phyloP scores from a whole-genome alignment of 2,329 filamentous ascomycete species.

The Nothophaeocryptopus gaeumannii region DNA sequence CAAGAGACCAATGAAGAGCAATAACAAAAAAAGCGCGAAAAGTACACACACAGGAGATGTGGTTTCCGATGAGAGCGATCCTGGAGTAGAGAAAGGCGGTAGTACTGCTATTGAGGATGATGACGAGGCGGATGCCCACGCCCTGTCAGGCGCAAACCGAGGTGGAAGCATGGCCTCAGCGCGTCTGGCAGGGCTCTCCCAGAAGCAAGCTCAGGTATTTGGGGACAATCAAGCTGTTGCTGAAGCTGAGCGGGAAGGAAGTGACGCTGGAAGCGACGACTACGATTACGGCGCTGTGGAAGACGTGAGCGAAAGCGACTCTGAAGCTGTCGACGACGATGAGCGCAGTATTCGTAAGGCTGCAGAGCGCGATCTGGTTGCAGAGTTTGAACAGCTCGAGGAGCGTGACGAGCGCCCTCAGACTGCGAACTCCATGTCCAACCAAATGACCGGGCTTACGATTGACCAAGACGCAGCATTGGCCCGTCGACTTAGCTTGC shows the following conservation, averaged over 20 bases:
- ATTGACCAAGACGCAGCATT: constrained; percentile 18
- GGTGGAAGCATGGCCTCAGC: constrained; percentile 17
- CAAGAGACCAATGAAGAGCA: constrained; percentile 15
- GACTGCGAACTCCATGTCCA: constrained; percentile 22
- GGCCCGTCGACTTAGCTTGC: constrained; percentile 26
- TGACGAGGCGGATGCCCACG: constrained; percentile 28
- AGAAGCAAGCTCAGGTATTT: constrained; percentile 8
- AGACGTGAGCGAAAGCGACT: constrained; percentile 31
- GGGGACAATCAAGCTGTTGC: constrained; percentile 19
- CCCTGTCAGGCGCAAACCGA: constrained; percentile 31
- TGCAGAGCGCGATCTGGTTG: constrained; percentile 29
- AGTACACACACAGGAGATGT: constrained; percentile 18
- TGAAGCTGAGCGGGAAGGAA: constrained; percentile 8
- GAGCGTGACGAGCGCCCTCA: constrained; percentile 13
- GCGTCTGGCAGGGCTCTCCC: constrained; percentile 31
- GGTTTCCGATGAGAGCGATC: constrained; percentile 25
- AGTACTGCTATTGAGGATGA: constrained; percentile 23
- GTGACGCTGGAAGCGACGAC: constrained; percentile 22
- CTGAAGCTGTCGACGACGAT: constrained; percentile 26
- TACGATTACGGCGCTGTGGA: constrained; percentile 34
- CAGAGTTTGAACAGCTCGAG: constrained; percentile 30
- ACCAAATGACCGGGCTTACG: constrained; percentile 24
- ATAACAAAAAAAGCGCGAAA: constrained; percentile 12
- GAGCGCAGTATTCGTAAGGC: constrained; percentile 25
- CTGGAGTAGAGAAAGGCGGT: constrained; percentile 22